These are phyloP conservation scores for Ceratocystis albifundus DNA, from an alignment of 2,329 filamentous ascomycete species.

Conservation along the genomic window DNA sequence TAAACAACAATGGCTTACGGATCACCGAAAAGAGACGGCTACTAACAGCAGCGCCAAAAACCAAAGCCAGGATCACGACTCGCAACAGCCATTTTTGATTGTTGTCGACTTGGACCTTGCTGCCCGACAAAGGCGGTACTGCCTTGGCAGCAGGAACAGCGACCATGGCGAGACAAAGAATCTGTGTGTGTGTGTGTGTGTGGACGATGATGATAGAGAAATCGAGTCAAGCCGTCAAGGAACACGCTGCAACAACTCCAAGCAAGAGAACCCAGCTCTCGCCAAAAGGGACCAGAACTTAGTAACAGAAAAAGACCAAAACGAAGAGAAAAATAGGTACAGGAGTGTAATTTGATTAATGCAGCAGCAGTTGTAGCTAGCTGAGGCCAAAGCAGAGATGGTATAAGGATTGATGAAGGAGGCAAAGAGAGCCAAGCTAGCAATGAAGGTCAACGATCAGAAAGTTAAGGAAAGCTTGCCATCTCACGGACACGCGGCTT, in stretches of 20 bases:
- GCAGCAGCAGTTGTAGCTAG: not conserved
- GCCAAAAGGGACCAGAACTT: not conserved
- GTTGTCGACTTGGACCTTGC: constrained; percentile 29
- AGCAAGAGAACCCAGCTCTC: constrained; percentile 21
- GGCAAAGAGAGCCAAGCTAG: constrained; percentile 2
- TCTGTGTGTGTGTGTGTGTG: not conserved
- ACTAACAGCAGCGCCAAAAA: constrained; percentile 81
- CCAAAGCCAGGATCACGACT: constrained; percentile 79
- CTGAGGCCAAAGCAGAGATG: not conserved
- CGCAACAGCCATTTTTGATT: constrained; percentile 47
- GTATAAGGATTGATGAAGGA: not conserved
- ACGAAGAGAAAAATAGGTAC: not conserved
- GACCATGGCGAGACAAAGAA: constrained; percentile 13
- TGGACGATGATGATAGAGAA: not conserved
- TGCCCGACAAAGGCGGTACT: constrained; percentile 24
- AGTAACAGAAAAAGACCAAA: not conserved
- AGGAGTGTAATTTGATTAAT: constrained; percentile 2
- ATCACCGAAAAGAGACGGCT: constrained; percentile 98
- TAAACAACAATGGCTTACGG: constrained; percentile 47
- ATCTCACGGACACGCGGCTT: constrained; percentile 9
- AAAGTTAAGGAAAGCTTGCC: constrained; percentile 14
- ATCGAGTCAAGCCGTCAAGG: not conserved
- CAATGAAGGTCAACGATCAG: not conserved
- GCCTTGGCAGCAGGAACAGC: constrained; percentile 14
- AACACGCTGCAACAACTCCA: constrained; percentile 1